Evolutionary conservation across 2,329 filamentous ascomycete species (phyloP), one percentile per base, ranked within the genome.

Genomic region (Alternaria triticimaculans): DNA sequence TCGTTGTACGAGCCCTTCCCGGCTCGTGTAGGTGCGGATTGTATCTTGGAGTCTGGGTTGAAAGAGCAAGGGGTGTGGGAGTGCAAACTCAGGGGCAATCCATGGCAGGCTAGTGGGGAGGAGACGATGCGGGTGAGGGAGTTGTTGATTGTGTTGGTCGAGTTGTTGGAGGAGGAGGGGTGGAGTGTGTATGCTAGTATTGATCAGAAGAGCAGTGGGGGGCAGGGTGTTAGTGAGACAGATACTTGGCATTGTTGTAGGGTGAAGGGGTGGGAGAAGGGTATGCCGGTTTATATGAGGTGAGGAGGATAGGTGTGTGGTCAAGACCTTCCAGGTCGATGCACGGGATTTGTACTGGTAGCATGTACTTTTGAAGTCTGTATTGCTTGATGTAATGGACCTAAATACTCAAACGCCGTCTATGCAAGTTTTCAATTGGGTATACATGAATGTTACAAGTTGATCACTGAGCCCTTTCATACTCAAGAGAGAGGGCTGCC

Each of bases 151-250:
- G 74, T 62, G 43, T 64, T 82, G 63, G 25, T 62, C 37, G 59
- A 62, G 46, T 51, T 61, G 59, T 25, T 61, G 45, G 81, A 82
- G 62, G 66, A 66, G 5, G 71, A 78, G 54, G 80, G 80, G 1
- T 82, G 79, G 75, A 77, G 74, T 50, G 72, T 82, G 14, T 82
- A 82, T 70, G 78, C 78, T 2, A 80, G 79, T 61, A 70, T 83
- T 26, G 77, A 81, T 61, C 78, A 81, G 62, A 72, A 59, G 59
- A 68, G 21, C 48, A 48, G 51, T 41, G 68, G 44, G 26, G 72
- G 48, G 8, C 69, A 66, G 58, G 69, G 69, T 10, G 30, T 53
- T 21, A 68, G 54, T 14, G 66, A 73, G 57, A 72, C 70, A 25
- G 69, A 76, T 65, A 72, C 71, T 62, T 76, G 71, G 72, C 65